Conservation (phyloP, 1,139 yeast species). For the Blastobotrys capitulatus region DNA sequence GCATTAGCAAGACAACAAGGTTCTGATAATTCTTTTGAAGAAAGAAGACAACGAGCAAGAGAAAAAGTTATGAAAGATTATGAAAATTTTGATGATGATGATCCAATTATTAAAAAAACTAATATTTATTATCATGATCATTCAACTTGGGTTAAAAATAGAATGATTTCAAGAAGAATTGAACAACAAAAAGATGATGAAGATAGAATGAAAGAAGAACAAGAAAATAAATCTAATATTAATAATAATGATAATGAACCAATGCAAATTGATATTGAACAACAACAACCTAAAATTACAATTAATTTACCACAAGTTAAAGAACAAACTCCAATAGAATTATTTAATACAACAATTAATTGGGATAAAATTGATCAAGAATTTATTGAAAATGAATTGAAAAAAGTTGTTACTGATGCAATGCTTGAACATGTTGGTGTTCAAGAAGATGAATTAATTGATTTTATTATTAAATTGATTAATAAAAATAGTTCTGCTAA, state of each 20-base stretch:
- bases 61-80: conserved; percentile 20
- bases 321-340: conserved; percentile 9
- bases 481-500: conserved; percentile 25
- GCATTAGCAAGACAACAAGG: conserved; percentile 24
- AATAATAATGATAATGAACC: background rate
- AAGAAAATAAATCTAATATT: conserved; percentile 16
- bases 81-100: conserved; percentile 25
- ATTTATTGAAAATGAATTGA: conserved; percentile 22
- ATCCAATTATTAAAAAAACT: conserved; percentile 17
- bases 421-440: conserved; percentile 34
- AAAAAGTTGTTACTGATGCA: conserved; percentile 27
- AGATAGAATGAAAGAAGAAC: conserved; percentile 25
- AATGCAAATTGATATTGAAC: too few relatives aligned
- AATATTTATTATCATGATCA: conserved; percentile 32
- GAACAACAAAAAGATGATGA: conserved; percentile 29
- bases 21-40: conserved; percentile 19
- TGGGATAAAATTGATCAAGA: conserved; percentile 29
- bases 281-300: background rate
- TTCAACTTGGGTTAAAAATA: conserved; percentile 31
- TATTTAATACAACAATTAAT: conserved; percentile 24
- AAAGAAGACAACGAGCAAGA: conserved; percentile 17
- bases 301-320: conserved; percentile 4
- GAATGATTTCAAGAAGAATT: conserved; percentile 24
- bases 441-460: conserved; percentile 34
- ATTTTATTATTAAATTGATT: conserved; percentile 28